These are phyloP conservation scores for Iberis amara DNA, from an alignment of 441 rosid genomes.

Conservation along the genomic window DNA sequence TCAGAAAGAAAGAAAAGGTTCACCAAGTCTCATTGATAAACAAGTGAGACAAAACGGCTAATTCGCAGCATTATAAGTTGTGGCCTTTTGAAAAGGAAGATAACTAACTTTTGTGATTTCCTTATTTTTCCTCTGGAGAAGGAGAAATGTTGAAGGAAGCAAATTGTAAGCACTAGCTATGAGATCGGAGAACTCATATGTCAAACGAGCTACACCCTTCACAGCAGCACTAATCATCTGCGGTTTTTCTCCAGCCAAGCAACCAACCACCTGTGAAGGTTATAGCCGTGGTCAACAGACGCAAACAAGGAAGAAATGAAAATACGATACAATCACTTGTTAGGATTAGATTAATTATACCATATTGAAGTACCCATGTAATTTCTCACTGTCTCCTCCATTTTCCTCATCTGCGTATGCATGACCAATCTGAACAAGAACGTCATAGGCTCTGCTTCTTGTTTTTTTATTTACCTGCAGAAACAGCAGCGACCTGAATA, in stretches of 20 bases:
- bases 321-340: slow-evolving; percentile 13
- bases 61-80: slow-evolving; percentile 14
- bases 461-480: slow-evolving; percentile 80
- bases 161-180: slow-evolving; percentile 67
- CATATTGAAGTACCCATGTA: slow-evolving; percentile 74
- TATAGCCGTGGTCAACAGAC: not conserved
- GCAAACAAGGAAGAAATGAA: slow-evolving; percentile 2
- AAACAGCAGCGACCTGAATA: slow-evolving; percentile 16
- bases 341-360: slow-evolving; percentile 34
- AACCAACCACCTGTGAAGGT: slow-evolving; percentile 70
- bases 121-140: slow-evolving; percentile 74
- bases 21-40: too few species aligned
- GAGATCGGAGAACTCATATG: slow-evolving; percentile 91
- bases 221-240: slow-evolving; percentile 97
- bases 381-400: slow-evolving; percentile 70
- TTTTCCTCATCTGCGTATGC: slow-evolving; percentile 81
- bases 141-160: slow-evolving; percentile 83
- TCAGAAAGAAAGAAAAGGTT: too few species aligned
- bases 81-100: slow-evolving; percentile 8
- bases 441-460: slow-evolving; percentile 88
- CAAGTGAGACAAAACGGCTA: not conserved
- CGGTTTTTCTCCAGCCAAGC: slow-evolving; percentile 89
- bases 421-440: slow-evolving; percentile 90
- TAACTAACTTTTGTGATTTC: slow-evolving; percentile 68
- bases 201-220: slow-evolving; percentile 89